These are phyloP conservation scores for Arthroderma sp. DNA, from an alignment of 2,329 filamentous ascomycete genomes.

Conservation along the genomic window DNA sequence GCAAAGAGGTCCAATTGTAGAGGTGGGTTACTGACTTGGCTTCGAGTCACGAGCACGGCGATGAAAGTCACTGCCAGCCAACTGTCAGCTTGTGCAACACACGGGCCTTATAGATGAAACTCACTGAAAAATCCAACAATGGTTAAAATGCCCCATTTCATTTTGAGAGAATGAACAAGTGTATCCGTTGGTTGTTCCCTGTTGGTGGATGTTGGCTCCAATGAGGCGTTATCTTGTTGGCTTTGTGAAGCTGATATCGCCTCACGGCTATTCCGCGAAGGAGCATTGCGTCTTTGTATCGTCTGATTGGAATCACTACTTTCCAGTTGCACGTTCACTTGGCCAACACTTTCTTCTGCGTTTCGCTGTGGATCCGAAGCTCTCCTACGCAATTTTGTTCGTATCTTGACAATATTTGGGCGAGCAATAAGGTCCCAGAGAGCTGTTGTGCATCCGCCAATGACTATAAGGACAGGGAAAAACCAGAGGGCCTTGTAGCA, in stretches of 20 bases:
- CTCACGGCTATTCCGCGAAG: slow-evolving; percentile 3
- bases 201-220: no score
- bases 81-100: slow-evolving; percentile 5
- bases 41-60: slow-evolving; percentile 39
- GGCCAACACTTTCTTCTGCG: slow-evolving; percentile 8
- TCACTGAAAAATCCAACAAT: slow-evolving; percentile 37
- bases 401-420: slow-evolving; percentile 28
- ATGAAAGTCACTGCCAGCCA: slow-evolving; percentile 38
- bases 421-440: slow-evolving; percentile 45
- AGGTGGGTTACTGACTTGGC: slow-evolving; percentile 26
- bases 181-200: slow-evolving; percentile 4
- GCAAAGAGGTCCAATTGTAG: slow-evolving; percentile 50
- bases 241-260: no score
- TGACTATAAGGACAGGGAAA: slow-evolving; percentile 51
- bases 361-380: slow-evolving; percentile 5
- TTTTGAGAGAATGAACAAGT: slow-evolving; percentile 8
- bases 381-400: slow-evolving; percentile 12
- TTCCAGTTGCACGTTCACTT: slow-evolving; percentile 5
- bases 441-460: slow-evolving; percentile 40
- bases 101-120: slow-evolving; percentile 6
- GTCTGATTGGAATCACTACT: background rate
- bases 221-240: no score
- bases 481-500: slow-evolving; percentile 65
- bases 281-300: slow-evolving; percentile 9
- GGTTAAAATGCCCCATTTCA: slow-evolving; percentile 16